A percentile compares a stretch with the other conserved stretches of the same genome.
phyloP scores from a whole-genome alignment of 306 rosid species.

The Prunus fruticosa region DNA sequence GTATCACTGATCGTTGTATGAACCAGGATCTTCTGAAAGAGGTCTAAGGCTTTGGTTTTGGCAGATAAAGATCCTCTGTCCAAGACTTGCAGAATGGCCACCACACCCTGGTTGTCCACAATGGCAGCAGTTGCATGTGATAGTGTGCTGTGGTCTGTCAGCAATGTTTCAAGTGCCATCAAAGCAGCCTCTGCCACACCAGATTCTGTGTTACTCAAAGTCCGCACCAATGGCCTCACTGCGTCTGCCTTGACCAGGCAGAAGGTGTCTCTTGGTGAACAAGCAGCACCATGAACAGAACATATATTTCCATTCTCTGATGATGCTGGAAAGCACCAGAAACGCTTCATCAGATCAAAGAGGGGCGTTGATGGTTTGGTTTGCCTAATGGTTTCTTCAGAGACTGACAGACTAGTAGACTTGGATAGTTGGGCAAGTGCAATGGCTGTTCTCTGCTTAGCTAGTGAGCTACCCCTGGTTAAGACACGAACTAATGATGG shows the following conservation, averaged over 20 bases:
- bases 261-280: slow-evolving; percentile 34
- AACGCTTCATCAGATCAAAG: background rate
- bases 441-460: slow-evolving; percentile 33
- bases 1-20: slow-evolving; percentile 9
- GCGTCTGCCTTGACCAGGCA: slow-evolving; percentile 40
- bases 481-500: slow-evolving; percentile 36
- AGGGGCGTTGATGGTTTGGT: background rate
- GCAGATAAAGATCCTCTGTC: slow-evolving; percentile 34
- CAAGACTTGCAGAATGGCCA: slow-evolving; percentile 34
- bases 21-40: slow-evolving; percentile 24
- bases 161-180: slow-evolving; percentile 34
- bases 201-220: slow-evolving; percentile 28
- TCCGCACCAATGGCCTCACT: slow-evolving; percentile 29
- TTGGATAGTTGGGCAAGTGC: slow-evolving; percentile 35
- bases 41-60: slow-evolving; percentile 34
- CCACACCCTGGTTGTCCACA: slow-evolving; percentile 33
- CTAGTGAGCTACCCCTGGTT: slow-evolving; percentile 34
- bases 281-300: slow-evolving; percentile 30
- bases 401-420: slow-evolving; percentile 24
- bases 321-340: slow-evolving; percentile 19
- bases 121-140: slow-evolving; percentile 23
- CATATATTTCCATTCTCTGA: slow-evolving; percentile 6
- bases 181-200: slow-evolving; percentile 40
- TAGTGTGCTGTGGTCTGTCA: slow-evolving; percentile 24
- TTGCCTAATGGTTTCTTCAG: slow-evolving; percentile 1